These are phyloP conservation scores for Starmerella khaoyaiensis DNA, from an alignment of 805 yeast species.

Conservation along the genomic window DNA sequence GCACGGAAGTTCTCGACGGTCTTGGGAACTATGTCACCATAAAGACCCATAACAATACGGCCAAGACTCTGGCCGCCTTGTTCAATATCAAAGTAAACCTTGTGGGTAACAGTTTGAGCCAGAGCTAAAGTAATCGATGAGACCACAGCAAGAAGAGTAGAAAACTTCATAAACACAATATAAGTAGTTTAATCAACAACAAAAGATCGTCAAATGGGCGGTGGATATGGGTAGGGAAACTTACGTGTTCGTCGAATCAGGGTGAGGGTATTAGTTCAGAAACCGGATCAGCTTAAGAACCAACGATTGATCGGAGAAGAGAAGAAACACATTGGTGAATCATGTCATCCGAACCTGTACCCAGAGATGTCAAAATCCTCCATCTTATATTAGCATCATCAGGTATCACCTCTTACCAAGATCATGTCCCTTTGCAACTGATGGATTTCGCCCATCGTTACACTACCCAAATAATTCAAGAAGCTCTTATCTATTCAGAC, in stretches of 20 bases:
- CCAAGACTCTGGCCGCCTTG: conserved; percentile 72
- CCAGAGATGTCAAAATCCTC: conserved; percentile 81
- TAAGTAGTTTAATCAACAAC: too few relatives aligned
- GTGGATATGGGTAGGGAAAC: too few relatives aligned
- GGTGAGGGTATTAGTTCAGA: too few relatives aligned
- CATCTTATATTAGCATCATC: conserved; percentile 89
- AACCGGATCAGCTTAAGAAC: too few relatives aligned
- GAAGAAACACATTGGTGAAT: too few relatives aligned
- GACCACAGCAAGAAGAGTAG: conserved; percentile 6
- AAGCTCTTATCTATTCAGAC: conserved; percentile 79
- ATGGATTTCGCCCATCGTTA: conserved; percentile 93
- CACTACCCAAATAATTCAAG: conserved; percentile 74
- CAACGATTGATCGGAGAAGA: too few relatives aligned
- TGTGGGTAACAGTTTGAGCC: conserved; percentile 47
- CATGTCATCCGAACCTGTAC: conserved; percentile 31
- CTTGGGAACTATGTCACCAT: conserved; percentile 74
- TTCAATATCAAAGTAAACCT: conserved; percentile 73
- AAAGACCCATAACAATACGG: conserved; percentile 73
- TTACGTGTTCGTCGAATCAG: too few relatives aligned
- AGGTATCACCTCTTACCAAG: conserved; percentile 83
- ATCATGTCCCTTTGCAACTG: conserved; percentile 86
- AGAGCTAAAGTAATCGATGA: conserved; percentile 12
- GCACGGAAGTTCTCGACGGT: conserved; percentile 82
- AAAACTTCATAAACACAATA: conserved; percentile 17
- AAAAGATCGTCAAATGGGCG: too few relatives aligned